Base-by-base conservation (phyloP, 139 green algal species). In the Coccomyxa sp. region DNA sequence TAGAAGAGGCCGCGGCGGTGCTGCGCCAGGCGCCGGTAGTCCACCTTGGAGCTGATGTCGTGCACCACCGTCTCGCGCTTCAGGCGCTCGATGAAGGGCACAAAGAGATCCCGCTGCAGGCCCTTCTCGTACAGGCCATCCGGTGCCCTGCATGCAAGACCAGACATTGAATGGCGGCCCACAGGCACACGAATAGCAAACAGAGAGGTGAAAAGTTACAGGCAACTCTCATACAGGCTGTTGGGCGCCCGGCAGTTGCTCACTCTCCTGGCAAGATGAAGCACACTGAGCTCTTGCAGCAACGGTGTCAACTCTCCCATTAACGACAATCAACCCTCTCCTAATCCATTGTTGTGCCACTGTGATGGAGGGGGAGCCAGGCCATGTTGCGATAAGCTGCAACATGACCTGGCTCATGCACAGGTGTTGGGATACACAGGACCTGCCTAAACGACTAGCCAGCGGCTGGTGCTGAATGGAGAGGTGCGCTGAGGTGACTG, bases 11-110 rank as follows among this genome's bases (percentile, higher is more conserved):
- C 95, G 0, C 78, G 74, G n/a, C 54, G 44, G 76, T 94, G 86
- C 22, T 91, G 87, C 0, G 93, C 94, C 34, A 97, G 85, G 29
- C 82, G 77, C 44, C 95, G 91, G 87, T 99, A 98, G 82, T 99
- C 95, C 0, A 88, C 92, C 22, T 71, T 33, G 31, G 84, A 93
- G 12, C 84, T 88, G 90, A 99, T 98, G 86, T 98, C 90, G 83
- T 98, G 94, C 36, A 92, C 84, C 0, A 27, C 8, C 16, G 41
- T 35, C 44, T 31, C 10, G 34, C 87, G 85, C 87, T 97, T 93
- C 24, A 98, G 89, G 5, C 81, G 78, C 10, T 89, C 81, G 74
- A 99, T 99, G 90, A 98, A 99, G 7, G 96, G 96, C 80, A 99
- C 76, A 83, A 99, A 99, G 5, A 98, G 90, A 50, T 91, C 77